Conservation (phyloP, 2,329 filamentous ascomycete genomes). For the Ophiosphaerella herpotricha region DNA sequence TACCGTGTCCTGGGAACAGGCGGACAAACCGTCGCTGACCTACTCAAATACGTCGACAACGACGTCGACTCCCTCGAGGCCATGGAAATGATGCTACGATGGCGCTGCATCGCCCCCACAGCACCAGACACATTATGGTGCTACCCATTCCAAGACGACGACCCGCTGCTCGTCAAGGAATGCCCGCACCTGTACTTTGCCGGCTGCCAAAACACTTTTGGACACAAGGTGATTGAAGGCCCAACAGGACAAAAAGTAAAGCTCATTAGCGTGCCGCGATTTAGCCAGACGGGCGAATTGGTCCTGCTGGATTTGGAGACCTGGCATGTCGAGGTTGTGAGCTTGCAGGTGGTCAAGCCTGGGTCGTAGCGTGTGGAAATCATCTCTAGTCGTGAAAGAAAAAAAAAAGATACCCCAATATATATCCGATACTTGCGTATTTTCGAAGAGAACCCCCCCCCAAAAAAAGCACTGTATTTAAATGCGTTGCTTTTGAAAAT, state of each 20-base stretch:
- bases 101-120: conserved; percentile 89
- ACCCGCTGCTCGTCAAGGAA: conserved; percentile 82
- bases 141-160: conserved; percentile 93
- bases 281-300: conserved; percentile 76
- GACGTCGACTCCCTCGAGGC: conserved; percentile 78
- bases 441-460: too few relatives aligned
- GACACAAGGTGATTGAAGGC: conserved; percentile 69
- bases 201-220: conserved; percentile 81
- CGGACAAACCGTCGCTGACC: conserved; percentile 91
- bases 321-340: conserved; percentile 72
- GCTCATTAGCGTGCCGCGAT: conserved; percentile 82
- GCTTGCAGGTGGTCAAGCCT: neutral
- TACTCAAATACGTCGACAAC: conserved; percentile 86
- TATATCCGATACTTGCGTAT: neutral
- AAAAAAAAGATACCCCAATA: neutral
- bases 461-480: too few relatives aligned
- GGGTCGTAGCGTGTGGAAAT: too few relatives aligned
- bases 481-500: too few relatives aligned
- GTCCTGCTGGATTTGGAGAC: conserved; percentile 86
- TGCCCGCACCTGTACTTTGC: conserved; percentile 93
- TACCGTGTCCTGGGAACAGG: conserved; percentile 85
- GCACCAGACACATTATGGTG: conserved; percentile 96
- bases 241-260: conserved; percentile 71
- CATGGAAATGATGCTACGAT: conserved; percentile 93
- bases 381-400: too few relatives aligned